A percentile compares a stretch with the other conserved stretches of the same genome.
Evolutionary conservation across 768 basidiomycete species (phyloP).

Genomic region (Lactarius quietus): DNA sequence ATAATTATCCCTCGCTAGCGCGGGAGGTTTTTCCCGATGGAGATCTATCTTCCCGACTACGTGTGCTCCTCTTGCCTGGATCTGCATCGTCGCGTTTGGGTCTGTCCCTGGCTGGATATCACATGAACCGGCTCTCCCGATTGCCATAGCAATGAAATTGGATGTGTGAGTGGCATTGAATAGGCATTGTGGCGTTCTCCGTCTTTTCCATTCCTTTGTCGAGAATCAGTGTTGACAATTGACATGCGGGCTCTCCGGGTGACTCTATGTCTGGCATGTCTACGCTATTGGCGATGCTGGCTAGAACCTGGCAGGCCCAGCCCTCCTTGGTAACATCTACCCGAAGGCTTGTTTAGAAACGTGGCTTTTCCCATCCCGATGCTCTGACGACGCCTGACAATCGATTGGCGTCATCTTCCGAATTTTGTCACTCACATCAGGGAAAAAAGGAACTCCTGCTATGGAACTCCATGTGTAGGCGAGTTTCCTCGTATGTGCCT

Average conservation of each 20-base stretch:
- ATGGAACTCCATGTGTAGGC: background rate
- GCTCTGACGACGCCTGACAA: constrained; percentile 3
- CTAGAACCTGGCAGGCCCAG: background rate
- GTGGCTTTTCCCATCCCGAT: background rate
- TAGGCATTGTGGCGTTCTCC: background rate
- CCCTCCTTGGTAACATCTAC: constrained; percentile 12
- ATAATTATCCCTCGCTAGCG: too few species aligned
- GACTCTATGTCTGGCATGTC: background rate
- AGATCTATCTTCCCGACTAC: too few species aligned
- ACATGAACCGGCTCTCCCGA: background rate
- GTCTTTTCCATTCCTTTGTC: background rate
- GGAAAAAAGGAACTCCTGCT: constrained; percentile 1
- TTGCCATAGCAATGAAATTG: constrained; percentile 10
- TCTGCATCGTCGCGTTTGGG: background rate
- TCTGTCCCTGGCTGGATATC: background rate
- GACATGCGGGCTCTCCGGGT: background rate
- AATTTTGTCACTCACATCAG: background rate
- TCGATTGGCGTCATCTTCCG: constrained; percentile 11
- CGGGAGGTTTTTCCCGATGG: too few species aligned
- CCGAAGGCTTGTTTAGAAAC: constrained; percentile 2
- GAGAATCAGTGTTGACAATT: background rate
- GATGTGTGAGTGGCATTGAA: background rate
- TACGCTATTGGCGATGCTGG: background rate
- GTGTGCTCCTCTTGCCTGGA: too few species aligned
- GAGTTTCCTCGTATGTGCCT: too few species aligned